Conservation (phyloP, 1,139 yeast species). For the Pichia kudriavzevii region DNA sequence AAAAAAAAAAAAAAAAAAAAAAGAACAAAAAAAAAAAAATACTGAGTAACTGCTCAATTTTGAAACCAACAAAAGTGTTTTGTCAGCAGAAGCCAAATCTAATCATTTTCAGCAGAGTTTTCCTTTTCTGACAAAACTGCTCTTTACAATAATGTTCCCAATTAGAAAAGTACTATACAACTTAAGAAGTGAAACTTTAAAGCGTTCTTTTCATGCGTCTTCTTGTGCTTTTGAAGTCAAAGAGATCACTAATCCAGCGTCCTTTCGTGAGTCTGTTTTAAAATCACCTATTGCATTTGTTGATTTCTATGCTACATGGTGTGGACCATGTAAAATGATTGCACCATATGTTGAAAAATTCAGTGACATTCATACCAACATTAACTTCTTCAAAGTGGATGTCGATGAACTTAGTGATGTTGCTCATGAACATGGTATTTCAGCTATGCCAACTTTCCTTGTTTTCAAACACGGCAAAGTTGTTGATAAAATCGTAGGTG, state of each 20-base stretch:
- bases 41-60: too few relatives aligned
- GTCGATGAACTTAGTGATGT: slow-evolving; percentile 58
- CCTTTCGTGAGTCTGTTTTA: slow-evolving; percentile 42
- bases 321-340: slow-evolving; percentile 88
- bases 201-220: slow-evolving; percentile 19
- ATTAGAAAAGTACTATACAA: too few relatives aligned
- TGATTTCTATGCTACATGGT: slow-evolving; percentile 87
- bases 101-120: too few relatives aligned
- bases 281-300: slow-evolving; percentile 57
- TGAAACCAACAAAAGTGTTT: too few relatives aligned
- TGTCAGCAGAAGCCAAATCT: too few relatives aligned
- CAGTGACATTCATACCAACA: slow-evolving; percentile 35
- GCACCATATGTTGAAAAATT: slow-evolving; percentile 72
- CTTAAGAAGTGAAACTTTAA: too few relatives aligned
- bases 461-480: slow-evolving; percentile 63
- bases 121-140: too few relatives aligned
- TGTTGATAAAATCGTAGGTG: slow-evolving; percentile 65
- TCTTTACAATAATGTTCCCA: slow-evolving; percentile 6
- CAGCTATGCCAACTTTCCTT: slow-evolving; percentile 86
- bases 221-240: slow-evolving; percentile 18
- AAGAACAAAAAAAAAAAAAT: too few relatives aligned
- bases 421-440: slow-evolving; percentile 61
- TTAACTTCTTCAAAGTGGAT: slow-evolving; percentile 71
- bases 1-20: too few relatives aligned
- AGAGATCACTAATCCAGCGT: slow-evolving; percentile 32